Evolutionary conservation across 208 protist species (phyloP).

Genomic region (Angomonas deanei): DNA sequence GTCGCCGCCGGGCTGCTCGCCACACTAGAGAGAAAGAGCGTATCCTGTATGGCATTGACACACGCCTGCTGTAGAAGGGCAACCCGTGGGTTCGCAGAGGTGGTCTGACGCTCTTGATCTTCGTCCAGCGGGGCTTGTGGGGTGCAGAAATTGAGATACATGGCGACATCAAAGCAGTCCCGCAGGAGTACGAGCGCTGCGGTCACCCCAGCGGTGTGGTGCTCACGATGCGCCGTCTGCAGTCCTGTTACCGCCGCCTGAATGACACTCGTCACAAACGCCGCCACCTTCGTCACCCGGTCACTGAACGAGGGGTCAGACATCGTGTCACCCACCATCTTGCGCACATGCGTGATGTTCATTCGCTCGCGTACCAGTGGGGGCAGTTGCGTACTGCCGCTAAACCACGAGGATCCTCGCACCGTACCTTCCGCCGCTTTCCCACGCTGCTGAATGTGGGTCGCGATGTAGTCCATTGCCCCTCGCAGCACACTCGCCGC

Average conservation of each 20-base stretch:
- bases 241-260: constrained; percentile 42
- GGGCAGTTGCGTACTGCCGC: constrained; percentile 12
- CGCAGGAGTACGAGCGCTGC: constrained; percentile 48
- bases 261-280: constrained; percentile 65
- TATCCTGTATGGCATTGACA: constrained; percentile 42
- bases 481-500: constrained; percentile 68
- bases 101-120: constrained; percentile 64
- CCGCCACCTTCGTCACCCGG: constrained; percentile 54
- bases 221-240: constrained; percentile 26
- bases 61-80: constrained; percentile 53
- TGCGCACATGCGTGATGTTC: constrained; percentile 8
- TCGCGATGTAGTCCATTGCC: constrained; percentile 25
- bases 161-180: constrained; percentile 48
- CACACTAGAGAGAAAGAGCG: constrained; percentile 48
- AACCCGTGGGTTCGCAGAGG: constrained; percentile 54
- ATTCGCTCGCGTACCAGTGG: constrained; percentile 41
- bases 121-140: constrained; percentile 51
- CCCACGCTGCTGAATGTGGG: neutral
- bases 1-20: constrained; percentile 25
- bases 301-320: constrained; percentile 27
- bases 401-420: neutral
- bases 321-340: neutral
- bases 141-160: constrained; percentile 53
- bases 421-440: neutral
- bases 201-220: constrained; percentile 18